Evolutionary conservation across 2,329 filamentous ascomycete genomes (phyloP), one percentile per base, ranked within the genome.

Genomic region (Neonectria magnoliae): DNA sequence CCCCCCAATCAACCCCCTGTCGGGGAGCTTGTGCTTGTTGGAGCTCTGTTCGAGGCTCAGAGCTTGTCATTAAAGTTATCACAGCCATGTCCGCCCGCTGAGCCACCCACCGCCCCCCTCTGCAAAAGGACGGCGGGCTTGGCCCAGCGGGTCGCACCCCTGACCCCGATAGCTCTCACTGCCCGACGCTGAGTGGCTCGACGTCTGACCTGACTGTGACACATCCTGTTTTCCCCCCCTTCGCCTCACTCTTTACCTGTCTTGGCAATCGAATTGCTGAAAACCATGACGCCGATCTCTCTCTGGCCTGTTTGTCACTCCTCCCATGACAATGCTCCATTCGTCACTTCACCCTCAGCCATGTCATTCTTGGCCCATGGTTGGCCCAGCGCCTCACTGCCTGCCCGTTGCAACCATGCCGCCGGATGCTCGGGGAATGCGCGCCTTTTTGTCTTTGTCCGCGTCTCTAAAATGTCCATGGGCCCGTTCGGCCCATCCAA

Each of bases 341-440:
- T 47, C 57, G 55, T 48, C 45, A 36, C 59, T 51, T 44, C 54
- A 57, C 25, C 9, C 16, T 13, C 44, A 29, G 6, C 50, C 52
- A 57, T 63, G 70, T 72, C 70, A 72, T 45, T 47, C 41, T 60
- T 18, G 18, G 7, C 22, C 55, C 51, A 29, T 68, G 70, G 68
- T 69, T 62, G 55, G 54, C 58, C 45, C 16, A 44, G 18, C 20
- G 50, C 22, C 36, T 66, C 47, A 47, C 45, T 51, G 55, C 33
- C 51, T 20, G 45, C 41, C 22, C 27, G 13, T 31, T 36, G 54
- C 45, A 22, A n/a, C 27, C n/a, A 65, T 60, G 36, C 48, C 52
- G 57, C 44, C 31, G 33, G 44, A 29, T 54, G 44, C 9, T 25
- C 51, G 60, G 54, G 38, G 45, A 56, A 63, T 59, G 60, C 44